These are phyloP conservation scores for Alopecurus myosuroides DNA, from an alignment of 176 grass and related monocot species.

Conservation along the genomic window DNA sequence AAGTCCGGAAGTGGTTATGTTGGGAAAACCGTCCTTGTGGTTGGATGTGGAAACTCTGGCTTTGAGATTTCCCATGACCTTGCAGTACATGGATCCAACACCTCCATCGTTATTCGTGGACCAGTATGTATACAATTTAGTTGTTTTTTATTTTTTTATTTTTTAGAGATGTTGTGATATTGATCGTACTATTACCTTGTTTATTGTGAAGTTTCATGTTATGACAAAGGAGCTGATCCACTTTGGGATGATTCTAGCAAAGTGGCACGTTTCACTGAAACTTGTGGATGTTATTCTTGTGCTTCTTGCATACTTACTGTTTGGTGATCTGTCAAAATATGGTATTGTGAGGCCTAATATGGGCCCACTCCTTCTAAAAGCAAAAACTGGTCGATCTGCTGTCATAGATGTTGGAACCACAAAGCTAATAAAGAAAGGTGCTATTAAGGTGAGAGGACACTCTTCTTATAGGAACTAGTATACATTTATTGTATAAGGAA, in stretches of 20 bases:
- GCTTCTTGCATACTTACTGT: slow-evolving; percentile 27
- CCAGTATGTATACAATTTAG: slow-evolving; percentile 13
- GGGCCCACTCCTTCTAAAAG: slow-evolving; percentile 52
- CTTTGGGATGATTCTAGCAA: slow-evolving; percentile 51
- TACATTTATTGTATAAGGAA: neutral
- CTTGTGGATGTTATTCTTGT: slow-evolving; percentile 48
- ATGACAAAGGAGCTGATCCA: slow-evolving; percentile 42
- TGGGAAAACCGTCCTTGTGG: slow-evolving; percentile 43
- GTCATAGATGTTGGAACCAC: slow-evolving; percentile 65
- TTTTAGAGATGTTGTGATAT: neutral
- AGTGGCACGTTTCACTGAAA: slow-evolving; percentile 16
- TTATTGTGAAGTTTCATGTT: slow-evolving; percentile 52
- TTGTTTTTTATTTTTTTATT: neutral
- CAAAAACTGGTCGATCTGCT: slow-evolving; percentile 42
- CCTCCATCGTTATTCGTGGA: slow-evolving; percentile 43
- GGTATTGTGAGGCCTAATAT: slow-evolving; percentile 53
- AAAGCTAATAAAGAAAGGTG: slow-evolving; percentile 35
- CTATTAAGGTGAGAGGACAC: slow-evolving; percentile 36
- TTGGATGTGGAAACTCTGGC: slow-evolving; percentile 69
- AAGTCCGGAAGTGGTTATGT: slow-evolving; percentile 25
- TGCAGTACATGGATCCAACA: slow-evolving; percentile 29
- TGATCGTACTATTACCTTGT: neutral
- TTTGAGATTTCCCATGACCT: slow-evolving; percentile 84
- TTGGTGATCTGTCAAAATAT: slow-evolving; percentile 45
- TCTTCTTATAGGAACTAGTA: neutral